Evolutionary conservation across 495 filamentous ascomycete genomes (phyloP).

Genomic region (Aspergillus sclerotiicarbonarius): DNA sequence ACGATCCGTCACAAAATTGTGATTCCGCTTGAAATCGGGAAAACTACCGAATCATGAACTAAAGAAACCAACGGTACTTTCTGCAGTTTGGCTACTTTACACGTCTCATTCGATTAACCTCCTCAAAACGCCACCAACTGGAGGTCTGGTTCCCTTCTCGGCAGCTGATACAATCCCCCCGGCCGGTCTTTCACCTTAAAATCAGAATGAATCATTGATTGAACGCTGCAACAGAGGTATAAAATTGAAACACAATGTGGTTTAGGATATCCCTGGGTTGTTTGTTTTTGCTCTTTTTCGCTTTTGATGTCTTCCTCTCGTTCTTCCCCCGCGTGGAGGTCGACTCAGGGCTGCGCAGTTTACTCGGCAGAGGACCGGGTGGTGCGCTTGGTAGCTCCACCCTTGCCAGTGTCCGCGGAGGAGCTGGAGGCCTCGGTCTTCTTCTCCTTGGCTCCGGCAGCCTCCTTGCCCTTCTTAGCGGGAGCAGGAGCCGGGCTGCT

Average conservation of each 20-base stretch:
- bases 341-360: constrained; percentile 10
- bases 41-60: not conserved
- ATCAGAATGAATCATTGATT: constrained; percentile 12
- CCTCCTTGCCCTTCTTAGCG: constrained; percentile 69
- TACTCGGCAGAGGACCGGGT: constrained; percentile 58
- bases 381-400: constrained; percentile 62
- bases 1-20: not conserved
- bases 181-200: not conserved
- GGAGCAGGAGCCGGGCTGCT: constrained; percentile 55
- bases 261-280: not conserved
- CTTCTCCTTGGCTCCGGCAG: constrained; percentile 79
- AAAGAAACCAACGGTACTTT: not conserved
- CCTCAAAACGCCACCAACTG: not conserved
- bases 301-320: constrained; percentile 5
- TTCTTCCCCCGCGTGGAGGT: not conserved
- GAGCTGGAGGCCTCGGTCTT: constrained; percentile 63
- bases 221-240: constrained; percentile 16
- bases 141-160: not conserved
- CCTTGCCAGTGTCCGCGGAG: constrained; percentile 64
- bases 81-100: constrained; percentile 1
- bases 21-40: not conserved
- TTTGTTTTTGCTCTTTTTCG: not conserved
- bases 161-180: not conserved
- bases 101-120: not conserved
- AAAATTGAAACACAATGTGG: constrained; percentile 7